Percentiles rank a stretch among this genome's conserved stretches.
These are phyloP conservation scores for Discostella pseudostelligera DNA, from an alignment of 108 stramenopile species.

Conservation along the genomic window DNA sequence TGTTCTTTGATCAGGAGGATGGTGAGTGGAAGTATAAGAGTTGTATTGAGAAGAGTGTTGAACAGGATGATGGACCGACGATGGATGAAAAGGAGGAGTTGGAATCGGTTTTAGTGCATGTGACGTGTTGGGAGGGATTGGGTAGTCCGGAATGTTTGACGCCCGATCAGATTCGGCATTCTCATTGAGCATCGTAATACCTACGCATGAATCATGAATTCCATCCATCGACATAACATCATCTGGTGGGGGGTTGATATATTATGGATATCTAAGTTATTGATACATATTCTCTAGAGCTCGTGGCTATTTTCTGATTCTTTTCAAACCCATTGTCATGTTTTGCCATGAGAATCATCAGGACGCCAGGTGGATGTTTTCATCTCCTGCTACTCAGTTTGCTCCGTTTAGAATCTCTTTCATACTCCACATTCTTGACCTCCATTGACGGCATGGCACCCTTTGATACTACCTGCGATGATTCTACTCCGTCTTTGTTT, in stretches of 20 bases:
- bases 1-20: slow-evolving; percentile 89
- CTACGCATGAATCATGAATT: neutral
- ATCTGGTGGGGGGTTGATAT: neutral
- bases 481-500: neutral
- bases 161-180: slow-evolving; percentile 69
- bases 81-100: slow-evolving; percentile 50
- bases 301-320: too few species aligned
- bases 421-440: neutral
- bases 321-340: too few species aligned
- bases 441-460: neutral
- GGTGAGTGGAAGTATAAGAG: slow-evolving; percentile 85
- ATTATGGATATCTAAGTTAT: too few species aligned
- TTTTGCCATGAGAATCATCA: too few species aligned
- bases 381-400: slow-evolving; percentile 8
- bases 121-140: slow-evolving; percentile 75
- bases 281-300: too few species aligned
- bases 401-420: neutral
- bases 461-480: neutral
- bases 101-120: slow-evolving; percentile 68
- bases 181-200: neutral
- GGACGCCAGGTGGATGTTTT: too few species aligned
- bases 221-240: neutral
- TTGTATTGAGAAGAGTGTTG: slow-evolving; percentile 75
- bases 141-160: slow-evolving; percentile 70
- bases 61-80: slow-evolving; percentile 62